Percentiles rank a stretch among this genome's conserved stretches.
Evolutionary conservation across 2,329 filamentous ascomycete species (phyloP).

Genomic region (Hypoxylon sp.): DNA sequence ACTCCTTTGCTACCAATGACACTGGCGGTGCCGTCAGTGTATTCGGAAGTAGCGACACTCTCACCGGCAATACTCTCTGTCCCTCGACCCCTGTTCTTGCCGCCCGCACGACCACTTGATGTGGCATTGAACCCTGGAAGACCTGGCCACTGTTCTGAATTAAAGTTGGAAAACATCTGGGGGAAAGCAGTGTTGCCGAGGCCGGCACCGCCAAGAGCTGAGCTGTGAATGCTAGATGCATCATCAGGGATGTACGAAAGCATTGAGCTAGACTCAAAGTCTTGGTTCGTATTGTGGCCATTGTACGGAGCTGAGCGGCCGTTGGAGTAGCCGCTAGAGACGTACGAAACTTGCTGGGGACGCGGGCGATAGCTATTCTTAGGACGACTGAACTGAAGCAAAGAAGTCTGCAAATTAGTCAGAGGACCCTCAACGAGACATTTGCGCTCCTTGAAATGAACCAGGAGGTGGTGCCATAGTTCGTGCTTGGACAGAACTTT

Average conservation of each 20-base stretch:
- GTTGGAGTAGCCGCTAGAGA: conserved; percentile 53
- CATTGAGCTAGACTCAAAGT: conserved; percentile 85
- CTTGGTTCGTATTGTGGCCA: conserved; percentile 59
- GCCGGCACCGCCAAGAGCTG: conserved; percentile 86
- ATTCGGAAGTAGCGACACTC: conserved; percentile 91
- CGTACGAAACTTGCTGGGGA: conserved; percentile 79
- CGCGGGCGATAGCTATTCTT: conserved; percentile 94
- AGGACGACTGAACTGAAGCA: conserved; percentile 93
- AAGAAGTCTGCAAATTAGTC: conserved; percentile 93
- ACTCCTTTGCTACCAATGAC: conserved; percentile 80
- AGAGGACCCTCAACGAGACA: conserved; percentile 96
- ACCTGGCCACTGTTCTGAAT: conserved; percentile 87
- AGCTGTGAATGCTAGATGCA: conserved; percentile 94
- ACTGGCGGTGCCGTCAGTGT: conserved; percentile 84
- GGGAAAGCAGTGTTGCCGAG: conserved; percentile 83
- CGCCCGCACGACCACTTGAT: conserved; percentile 71
- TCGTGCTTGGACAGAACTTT: conserved; percentile 98
- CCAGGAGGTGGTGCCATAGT: conserved; percentile 93
- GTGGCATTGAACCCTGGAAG: conserved; percentile 72
- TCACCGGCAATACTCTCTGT: conserved; percentile 89
- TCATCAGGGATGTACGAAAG: conserved; percentile 97
- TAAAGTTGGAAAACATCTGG: conserved; percentile 95
- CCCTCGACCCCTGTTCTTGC: conserved; percentile 74
- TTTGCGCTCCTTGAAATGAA: conserved; percentile 97
- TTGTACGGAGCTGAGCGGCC: conserved; percentile 57